Evolutionary conservation across 495 filamentous ascomycete species (phyloP), one percentile per base, ranked within the genome.

Genomic region (Neurospora sp.): DNA sequence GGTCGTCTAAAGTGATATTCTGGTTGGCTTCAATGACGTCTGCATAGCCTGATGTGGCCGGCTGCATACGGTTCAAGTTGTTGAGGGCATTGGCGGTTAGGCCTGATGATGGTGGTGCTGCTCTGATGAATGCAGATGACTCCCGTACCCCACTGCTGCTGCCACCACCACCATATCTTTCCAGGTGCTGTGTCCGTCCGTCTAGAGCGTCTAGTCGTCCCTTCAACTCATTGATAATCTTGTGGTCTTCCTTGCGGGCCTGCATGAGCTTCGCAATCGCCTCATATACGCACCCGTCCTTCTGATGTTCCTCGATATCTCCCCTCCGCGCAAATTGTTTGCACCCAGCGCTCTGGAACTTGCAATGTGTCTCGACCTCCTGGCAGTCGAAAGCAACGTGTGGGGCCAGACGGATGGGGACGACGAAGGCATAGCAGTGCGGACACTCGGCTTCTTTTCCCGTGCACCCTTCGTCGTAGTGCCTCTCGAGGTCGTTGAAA

Each of bases 281-380:
- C 41, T 80, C 76, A 62, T 78, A 82, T 0, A 77, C 37, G 71
- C 82, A 83, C 3, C 70, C 74, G 38, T 44, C 48, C 10, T 71
- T 11, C 70, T 80, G 76, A 69, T 83, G 85, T 16, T 74, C 69
- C 16, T 74, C 70, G 18, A 85, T 75, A n/a, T 77, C 62, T n/a
- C 74, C 75, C 40, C 83, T 78, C 73, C 77, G 82, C 46, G 76
- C 74, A 39, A 48, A 70, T 39, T 81, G 70, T 8, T 73, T 71
- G 69, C 86, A 88, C 14, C 86, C 86, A 38, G 80, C 81, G 10
- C 75, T 46, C 1, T 76, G 74, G 77, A 81, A 87, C 70, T 82
- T 81, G 81, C 87, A 89, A 8, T 75, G 40, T 1, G 76, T 77
- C 37, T 81, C 71, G 16, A 74, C 76, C 31, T 85, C 81, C 10